phyloP scores from a whole-genome alignment of 2,329 filamentous ascomycete species.

The Aulographum hederae region DNA sequence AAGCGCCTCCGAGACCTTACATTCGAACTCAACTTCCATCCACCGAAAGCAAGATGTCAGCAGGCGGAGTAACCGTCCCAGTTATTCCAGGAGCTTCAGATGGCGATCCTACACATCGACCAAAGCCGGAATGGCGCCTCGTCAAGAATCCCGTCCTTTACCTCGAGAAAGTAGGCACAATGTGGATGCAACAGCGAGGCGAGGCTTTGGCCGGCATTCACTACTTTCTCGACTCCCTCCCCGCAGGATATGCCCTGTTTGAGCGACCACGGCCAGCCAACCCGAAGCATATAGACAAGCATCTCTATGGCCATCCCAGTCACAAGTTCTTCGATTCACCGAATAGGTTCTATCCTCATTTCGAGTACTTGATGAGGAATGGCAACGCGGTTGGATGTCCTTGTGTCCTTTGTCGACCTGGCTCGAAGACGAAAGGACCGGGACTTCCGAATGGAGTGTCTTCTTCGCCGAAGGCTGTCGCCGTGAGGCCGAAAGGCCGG shows the following conservation, averaged over 20 bases:
- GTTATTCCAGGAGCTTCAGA: conserved; percentile 11
- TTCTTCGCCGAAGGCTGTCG: too few relatives aligned
- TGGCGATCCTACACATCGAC: conserved; percentile 19
- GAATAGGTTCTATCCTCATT: conserved; percentile 36
- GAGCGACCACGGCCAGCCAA: conserved; percentile 26
- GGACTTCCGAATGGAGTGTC: too few relatives aligned
- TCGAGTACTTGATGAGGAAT: conserved; percentile 33
- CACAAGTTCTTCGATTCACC: conserved; percentile 33
- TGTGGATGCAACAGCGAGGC: conserved; percentile 28
- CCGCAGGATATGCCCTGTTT: conserved; percentile 34
- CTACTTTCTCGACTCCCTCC: conserved; percentile 34
- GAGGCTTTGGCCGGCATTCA: conserved; percentile 16
- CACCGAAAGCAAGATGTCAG: too few relatives aligned
- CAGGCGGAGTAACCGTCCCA: background rate
- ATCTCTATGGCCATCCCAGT: conserved; percentile 37
- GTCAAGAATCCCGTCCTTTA: conserved; percentile 25
- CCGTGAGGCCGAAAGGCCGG: too few relatives aligned
- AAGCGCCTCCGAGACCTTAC: too few relatives aligned
- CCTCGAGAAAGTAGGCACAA: conserved; percentile 25
- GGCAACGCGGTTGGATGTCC: conserved; percentile 23
- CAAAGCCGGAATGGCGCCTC: conserved; percentile 15
- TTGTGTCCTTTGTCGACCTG: conserved; percentile 31
- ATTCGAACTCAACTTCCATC: too few relatives aligned
- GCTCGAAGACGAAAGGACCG: conserved; percentile 4
- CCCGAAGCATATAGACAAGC: conserved; percentile 28